Evolutionary conservation across 2,329 filamentous ascomycete species (phyloP).

Genomic region (Aspergillus uvarum): DNA sequence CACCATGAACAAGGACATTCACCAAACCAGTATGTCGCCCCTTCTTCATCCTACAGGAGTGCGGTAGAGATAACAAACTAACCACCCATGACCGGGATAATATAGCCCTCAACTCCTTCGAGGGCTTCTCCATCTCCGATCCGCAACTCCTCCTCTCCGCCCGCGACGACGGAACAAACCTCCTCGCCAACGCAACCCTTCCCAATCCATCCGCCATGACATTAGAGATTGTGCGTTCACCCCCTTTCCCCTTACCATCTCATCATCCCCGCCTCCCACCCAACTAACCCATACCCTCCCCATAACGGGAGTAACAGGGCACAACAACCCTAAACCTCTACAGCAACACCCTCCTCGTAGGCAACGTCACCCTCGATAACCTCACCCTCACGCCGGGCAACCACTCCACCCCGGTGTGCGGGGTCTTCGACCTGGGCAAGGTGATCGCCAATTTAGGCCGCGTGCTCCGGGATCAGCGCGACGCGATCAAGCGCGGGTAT

Average conservation of each 20-base stretch:
- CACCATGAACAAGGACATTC: constrained; percentile 34
- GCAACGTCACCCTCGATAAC: constrained; percentile 51
- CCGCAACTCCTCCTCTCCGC: constrained; percentile 47
- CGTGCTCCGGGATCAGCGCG: constrained; percentile 27
- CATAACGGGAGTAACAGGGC: constrained; percentile 33
- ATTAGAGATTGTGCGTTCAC: constrained; percentile 46
- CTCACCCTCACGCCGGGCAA: constrained; percentile 55
- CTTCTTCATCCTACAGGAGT: not conserved
- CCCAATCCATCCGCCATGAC: constrained; percentile 60
- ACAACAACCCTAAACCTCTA: constrained; percentile 55
- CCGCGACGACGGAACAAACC: constrained; percentile 51
- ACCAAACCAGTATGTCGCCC: constrained; percentile 35
- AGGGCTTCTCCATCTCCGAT: constrained; percentile 49
- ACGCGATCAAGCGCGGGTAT: constrained; percentile 27
- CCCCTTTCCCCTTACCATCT: not conserved
- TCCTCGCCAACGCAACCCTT: constrained; percentile 54
- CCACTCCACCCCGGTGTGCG: constrained; percentile 52
- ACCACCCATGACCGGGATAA: too few relatives aligned
- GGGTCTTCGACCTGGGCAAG: constrained; percentile 47
- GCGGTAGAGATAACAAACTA: too few relatives aligned
- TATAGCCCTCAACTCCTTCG: constrained; percentile 54
- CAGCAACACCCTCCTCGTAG: constrained; percentile 49
- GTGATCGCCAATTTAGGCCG: constrained; percentile 30
- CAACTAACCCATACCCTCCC: not conserved
- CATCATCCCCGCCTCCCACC: too few relatives aligned